Evolutionary conservation across 176 grass and related monocot genomes (phyloP).

Genomic region (Ampelocalamus luodianensis): DNA sequence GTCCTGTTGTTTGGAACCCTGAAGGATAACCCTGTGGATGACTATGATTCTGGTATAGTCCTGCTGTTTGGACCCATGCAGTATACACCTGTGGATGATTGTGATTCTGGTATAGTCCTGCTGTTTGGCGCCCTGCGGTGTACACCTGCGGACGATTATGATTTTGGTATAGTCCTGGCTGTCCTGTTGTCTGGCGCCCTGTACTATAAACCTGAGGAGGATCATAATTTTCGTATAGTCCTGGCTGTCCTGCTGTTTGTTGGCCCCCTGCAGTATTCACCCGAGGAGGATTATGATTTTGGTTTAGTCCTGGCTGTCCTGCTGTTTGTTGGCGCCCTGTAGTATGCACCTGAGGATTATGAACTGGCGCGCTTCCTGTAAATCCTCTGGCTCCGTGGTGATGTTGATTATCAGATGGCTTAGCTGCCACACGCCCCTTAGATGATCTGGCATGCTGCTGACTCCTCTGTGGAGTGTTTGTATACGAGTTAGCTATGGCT

Average conservation of each 20-base stretch:
- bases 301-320: neutral
- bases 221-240: neutral
- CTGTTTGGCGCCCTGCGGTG: neutral
- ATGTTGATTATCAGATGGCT: conserved; percentile 7
- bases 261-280: neutral
- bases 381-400: neutral
- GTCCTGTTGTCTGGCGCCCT: neutral
- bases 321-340: neutral
- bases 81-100: neutral
- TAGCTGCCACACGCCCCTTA: neutral
- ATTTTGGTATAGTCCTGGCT: neutral
- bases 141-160: neutral
- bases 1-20: conserved; percentile 1
- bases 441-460: conserved; percentile 10
- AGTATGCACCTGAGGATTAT: neutral
- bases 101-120: neutral
- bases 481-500: conserved; percentile 27
- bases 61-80: neutral
- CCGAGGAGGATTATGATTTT: neutral
- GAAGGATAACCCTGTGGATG: neutral
- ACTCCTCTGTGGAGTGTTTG: conserved; percentile 29
- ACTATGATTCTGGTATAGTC: neutral
- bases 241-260: neutral
- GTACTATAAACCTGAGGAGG: neutral
- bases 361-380: conserved; percentile 32